phyloP scores from a whole-genome alignment of 495 filamentous ascomycete species.

The Hypoxylon lenormandii region DNA sequence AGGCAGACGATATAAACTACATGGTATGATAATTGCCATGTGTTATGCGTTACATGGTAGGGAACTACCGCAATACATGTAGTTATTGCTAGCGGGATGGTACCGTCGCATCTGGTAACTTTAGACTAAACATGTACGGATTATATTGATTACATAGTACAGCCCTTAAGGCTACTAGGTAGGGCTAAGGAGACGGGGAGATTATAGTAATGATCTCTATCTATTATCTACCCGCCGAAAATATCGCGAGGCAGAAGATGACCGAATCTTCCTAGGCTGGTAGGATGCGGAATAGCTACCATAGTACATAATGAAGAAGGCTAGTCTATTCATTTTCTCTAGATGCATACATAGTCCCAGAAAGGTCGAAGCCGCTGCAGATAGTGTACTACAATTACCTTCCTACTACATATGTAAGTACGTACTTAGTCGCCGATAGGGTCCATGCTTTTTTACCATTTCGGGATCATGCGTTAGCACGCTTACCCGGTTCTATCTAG shows the following conservation, averaged over 20 bases:
- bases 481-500: constrained; percentile 49
- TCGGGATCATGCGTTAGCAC: constrained; percentile 43
- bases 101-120: constrained; percentile 47
- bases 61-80: constrained; percentile 45
- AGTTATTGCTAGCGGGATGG: constrained; percentile 44
- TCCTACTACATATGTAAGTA: constrained; percentile 3
- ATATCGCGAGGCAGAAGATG: too few species aligned
- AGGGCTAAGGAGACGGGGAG: constrained; percentile 8
- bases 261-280: too few species aligned
- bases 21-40: constrained; percentile 42
- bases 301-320: too few species aligned
- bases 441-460: constrained; percentile 38
- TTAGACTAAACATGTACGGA: constrained; percentile 39
- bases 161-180: background rate
- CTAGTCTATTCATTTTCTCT: too few species aligned
- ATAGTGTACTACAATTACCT: constrained; percentile 30
- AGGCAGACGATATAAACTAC: constrained; percentile 21
- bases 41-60: constrained; percentile 48
- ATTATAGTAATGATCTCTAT: too few species aligned
- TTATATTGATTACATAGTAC: constrained; percentile 2
- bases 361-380: constrained; percentile 9
- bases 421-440: constrained; percentile 41
- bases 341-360: background rate
- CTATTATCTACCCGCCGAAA: too few species aligned
- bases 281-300: too few species aligned